Evolutionary conservation across 2,329 filamentous ascomycete genomes (phyloP).

Genomic region (Pseudomassariella vexata): DNA sequence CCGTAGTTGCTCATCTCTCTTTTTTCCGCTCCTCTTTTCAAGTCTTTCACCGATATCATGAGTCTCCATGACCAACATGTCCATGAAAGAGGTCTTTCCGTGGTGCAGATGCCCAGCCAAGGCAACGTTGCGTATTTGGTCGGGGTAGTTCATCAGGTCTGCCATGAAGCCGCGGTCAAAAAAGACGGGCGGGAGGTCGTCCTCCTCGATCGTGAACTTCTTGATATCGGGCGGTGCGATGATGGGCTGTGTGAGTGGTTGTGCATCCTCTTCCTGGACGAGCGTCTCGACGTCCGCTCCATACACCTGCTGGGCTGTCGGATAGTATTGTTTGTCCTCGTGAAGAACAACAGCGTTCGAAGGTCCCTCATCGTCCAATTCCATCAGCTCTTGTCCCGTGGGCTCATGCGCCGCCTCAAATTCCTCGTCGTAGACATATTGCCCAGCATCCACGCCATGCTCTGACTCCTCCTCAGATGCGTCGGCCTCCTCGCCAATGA

Average conservation of each 20-base stretch:
- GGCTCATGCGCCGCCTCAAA: slow-evolving; percentile 57
- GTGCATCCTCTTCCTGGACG: slow-evolving; percentile 95
- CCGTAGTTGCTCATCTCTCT: slow-evolving; percentile 80
- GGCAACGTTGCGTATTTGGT: slow-evolving; percentile 89
- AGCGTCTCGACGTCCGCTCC: slow-evolving; percentile 90
- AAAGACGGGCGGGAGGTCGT: slow-evolving; percentile 80
- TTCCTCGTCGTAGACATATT: slow-evolving; percentile 79
- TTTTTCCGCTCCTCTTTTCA: slow-evolving; percentile 75
- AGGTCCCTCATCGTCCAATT: slow-evolving; percentile 82
- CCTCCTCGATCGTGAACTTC: slow-evolving; percentile 92
- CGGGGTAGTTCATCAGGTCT: slow-evolving; percentile 92
- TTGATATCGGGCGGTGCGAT: slow-evolving; percentile 90
- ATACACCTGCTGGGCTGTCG: slow-evolving; percentile 94
- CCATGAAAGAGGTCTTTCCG: slow-evolving; percentile 96
- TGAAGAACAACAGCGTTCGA: slow-evolving; percentile 97
- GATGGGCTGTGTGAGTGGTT: slow-evolving; percentile 86
- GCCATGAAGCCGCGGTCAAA: slow-evolving; percentile 91
- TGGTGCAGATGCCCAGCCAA: slow-evolving; percentile 92
- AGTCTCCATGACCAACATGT: slow-evolving; percentile 95
- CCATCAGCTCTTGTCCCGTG: slow-evolving; percentile 82
- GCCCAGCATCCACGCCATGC: slow-evolving; percentile 65
- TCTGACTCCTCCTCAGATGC: slow-evolving; percentile 84
- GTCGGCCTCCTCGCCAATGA: slow-evolving; percentile 84
- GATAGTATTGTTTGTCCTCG: slow-evolving; percentile 99
- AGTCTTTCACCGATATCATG: slow-evolving; percentile 78